Conservation (phyloP, 129 eudicot genomes). For the Centella asiatica region DNA sequence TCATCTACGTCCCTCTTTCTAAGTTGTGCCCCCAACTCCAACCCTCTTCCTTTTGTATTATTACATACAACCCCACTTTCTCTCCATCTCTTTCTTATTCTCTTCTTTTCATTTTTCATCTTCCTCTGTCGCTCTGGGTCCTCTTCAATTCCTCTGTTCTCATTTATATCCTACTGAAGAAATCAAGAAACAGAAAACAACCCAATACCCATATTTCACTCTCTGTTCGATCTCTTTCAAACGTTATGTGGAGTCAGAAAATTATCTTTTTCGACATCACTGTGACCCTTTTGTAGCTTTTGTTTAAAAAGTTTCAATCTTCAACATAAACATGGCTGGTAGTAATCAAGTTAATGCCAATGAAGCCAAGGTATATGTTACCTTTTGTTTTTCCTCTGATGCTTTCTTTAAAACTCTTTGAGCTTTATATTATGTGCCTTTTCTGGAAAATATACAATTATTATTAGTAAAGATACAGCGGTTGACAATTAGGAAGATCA, state of each 20-base stretch:
- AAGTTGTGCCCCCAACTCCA: not conserved
- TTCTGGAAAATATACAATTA: too few species aligned
- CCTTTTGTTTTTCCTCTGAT: not conserved
- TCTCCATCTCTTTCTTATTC: not conserved
- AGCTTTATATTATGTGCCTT: not conserved
- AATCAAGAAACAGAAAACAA: not conserved
- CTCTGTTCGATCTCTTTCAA: not conserved
- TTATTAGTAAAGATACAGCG: too few species aligned
- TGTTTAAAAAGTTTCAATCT: not conserved
- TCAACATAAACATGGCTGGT: constrained; percentile 14
- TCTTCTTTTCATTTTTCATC: not conserved
- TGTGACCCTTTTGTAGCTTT: not conserved
- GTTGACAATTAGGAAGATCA: not conserved
- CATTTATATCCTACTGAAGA: not conserved
- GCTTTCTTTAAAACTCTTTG: not conserved
- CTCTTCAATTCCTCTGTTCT: not conserved
- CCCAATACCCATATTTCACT: not conserved
- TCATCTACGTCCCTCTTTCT: not conserved
- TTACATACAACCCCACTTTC: too few species aligned
- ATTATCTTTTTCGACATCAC: too few species aligned
- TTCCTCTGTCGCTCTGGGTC: not conserved
- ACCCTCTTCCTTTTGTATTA: too few species aligned
- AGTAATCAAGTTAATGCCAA: constrained; percentile 11
- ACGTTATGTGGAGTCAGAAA: not conserved
- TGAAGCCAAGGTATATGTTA: constrained; percentile 9